Evolutionary conservation across 495 filamentous ascomycete species (phyloP).

Genomic region (Penicillium coffeae): DNA sequence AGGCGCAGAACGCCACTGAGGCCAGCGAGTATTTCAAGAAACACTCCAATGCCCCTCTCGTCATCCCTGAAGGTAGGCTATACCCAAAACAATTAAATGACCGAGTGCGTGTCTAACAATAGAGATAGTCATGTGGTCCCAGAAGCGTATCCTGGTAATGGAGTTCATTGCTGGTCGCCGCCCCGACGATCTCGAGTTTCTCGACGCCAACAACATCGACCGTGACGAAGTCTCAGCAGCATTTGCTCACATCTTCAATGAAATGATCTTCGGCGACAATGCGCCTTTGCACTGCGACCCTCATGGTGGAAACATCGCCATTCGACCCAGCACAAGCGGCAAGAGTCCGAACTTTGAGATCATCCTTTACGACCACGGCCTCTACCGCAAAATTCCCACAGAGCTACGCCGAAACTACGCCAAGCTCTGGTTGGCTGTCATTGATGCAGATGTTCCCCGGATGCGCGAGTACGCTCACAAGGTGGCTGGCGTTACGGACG

Average conservation of each 20-base stretch:
- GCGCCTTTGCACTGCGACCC: constrained; percentile 96
- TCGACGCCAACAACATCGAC: constrained; percentile 83
- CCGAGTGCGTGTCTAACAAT: constrained; percentile 12
- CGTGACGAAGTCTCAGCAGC: constrained; percentile 95
- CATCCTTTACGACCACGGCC: constrained; percentile 95
- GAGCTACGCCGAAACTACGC: constrained; percentile 81
- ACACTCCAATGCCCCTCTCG: constrained; percentile 66
- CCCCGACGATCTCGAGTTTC: constrained; percentile 81
- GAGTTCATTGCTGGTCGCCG: constrained; percentile 84
- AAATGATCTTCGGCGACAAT: constrained; percentile 94
- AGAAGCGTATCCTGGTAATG: constrained; percentile 91
- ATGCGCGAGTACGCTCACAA: constrained; percentile 89
- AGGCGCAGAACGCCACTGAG: constrained; percentile 80
- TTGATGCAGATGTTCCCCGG: constrained; percentile 73
- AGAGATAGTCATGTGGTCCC: constrained; percentile 72
- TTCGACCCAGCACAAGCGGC: constrained; percentile 64
- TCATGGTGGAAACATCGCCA: constrained; percentile 94
- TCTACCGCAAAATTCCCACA: constrained; percentile 88
- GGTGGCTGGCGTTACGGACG: constrained; percentile 84
- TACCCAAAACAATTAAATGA: not conserved
- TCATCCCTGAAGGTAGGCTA: constrained; percentile 68
- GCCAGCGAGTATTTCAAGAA: constrained; percentile 73
- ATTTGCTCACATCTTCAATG: constrained; percentile 91
- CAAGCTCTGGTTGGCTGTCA: constrained; percentile 95
- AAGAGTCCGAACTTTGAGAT: constrained; percentile 85